Evolutionary conservation across 176 grass and related monocot species (phyloP).

Genomic region (Zizania latifolia): DNA sequence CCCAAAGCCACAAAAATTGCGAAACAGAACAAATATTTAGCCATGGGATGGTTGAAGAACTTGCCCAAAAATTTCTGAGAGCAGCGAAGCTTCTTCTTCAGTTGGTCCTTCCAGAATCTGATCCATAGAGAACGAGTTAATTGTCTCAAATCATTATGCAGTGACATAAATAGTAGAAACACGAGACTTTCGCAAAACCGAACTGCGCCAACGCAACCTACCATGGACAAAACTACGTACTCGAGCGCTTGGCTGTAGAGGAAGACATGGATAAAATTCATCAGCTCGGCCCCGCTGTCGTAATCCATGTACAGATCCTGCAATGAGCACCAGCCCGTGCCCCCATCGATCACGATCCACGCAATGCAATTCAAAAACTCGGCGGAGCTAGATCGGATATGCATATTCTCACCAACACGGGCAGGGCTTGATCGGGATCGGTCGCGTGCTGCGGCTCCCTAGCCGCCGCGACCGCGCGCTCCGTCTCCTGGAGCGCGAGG

Average conservation of each 20-base stretch:
- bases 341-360: neutral
- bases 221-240: slow-evolving; percentile 67
- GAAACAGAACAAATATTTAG: slow-evolving; percentile 7
- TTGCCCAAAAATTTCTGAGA: slow-evolving; percentile 83
- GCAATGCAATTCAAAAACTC: neutral
- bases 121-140: slow-evolving; percentile 36
- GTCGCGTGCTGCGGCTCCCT: slow-evolving; percentile 3
- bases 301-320: slow-evolving; percentile 89
- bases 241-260: slow-evolving; percentile 79
- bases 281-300: slow-evolving; percentile 49
- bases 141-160: neutral
- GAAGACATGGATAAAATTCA: slow-evolving; percentile 87
- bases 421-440: slow-evolving; percentile 3
- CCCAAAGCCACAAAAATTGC: neutral
- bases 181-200: neutral
- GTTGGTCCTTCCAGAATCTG: slow-evolving; percentile 70
- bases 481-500: slow-evolving; percentile 59
- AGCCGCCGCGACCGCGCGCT: slow-evolving; percentile 13
- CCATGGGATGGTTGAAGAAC: slow-evolving; percentile 26
- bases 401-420: slow-evolving; percentile 14
- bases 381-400: neutral
- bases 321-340: neutral
- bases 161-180: neutral
- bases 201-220: slow-evolving; percentile 30
- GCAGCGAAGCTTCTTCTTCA: slow-evolving; percentile 71